A percentile compares a stretch with the other conserved stretches of the same genome.
Conservation (phyloP, 1,139 yeast species). For the Candida gigantensis region DNA sequence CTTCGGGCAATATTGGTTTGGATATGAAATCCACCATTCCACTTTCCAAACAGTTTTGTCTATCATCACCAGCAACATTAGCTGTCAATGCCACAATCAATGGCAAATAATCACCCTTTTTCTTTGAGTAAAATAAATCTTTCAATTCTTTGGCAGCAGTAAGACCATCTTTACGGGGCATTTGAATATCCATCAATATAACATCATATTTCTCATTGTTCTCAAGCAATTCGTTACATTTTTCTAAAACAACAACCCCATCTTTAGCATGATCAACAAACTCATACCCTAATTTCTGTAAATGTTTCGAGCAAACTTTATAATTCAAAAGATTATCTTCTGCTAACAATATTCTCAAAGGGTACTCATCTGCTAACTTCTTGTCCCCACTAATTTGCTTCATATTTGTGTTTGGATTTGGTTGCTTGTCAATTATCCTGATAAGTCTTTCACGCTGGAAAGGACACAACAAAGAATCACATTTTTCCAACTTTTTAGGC, state of each 20-base stretch:
- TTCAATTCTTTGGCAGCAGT: constrained; percentile 41
- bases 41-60: constrained; percentile 45
- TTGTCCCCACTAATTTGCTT: neutral
- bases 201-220: constrained; percentile 45
- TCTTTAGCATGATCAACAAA: constrained; percentile 59
- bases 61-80: constrained; percentile 58
- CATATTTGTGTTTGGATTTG: neutral
- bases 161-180: constrained; percentile 55
- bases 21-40: constrained; percentile 61
- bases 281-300: constrained; percentile 53
- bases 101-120: constrained; percentile 33
- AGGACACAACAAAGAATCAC: constrained; percentile 36
- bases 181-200: constrained; percentile 55
- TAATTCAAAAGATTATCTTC: constrained; percentile 56
- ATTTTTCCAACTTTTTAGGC: constrained; percentile 25
- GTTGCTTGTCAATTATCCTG: constrained; percentile 8
- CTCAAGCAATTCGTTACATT: constrained; percentile 27
- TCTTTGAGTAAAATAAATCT: constrained; percentile 23
- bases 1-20: constrained; percentile 56
- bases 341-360: constrained; percentile 49
- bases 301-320: constrained; percentile 51
- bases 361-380: constrained; percentile 31
- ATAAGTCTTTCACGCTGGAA: constrained; percentile 31
- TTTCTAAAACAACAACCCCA: constrained; percentile 49
- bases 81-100: constrained; percentile 56